phyloP scores from a whole-genome alignment of 805 yeast species.

The Nakazawaea wyomingensis region DNA sequence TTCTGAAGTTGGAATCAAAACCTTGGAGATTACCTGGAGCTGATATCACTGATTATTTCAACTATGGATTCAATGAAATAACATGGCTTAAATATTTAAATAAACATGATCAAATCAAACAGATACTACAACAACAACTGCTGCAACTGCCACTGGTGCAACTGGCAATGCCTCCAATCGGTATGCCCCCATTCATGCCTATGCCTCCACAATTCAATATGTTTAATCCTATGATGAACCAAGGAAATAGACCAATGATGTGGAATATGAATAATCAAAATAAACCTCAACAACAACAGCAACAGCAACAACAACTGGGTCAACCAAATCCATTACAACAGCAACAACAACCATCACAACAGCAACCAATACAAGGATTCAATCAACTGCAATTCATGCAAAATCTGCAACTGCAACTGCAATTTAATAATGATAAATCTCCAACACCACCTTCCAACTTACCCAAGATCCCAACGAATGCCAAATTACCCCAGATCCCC shows the following conservation, averaged over 20 bases:
- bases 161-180: slow-evolving; percentile 13
- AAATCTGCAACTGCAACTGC: neutral
- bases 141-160: slow-evolving; percentile 16
- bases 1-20: slow-evolving; percentile 81
- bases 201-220: slow-evolving; percentile 13
- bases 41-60: slow-evolving; percentile 89
- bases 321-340: slow-evolving; percentile 2
- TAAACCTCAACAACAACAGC: slow-evolving; percentile 4
- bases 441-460: slow-evolving; percentile 18
- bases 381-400: neutral
- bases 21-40: slow-evolving; percentile 99
- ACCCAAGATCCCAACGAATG: slow-evolving; percentile 23
- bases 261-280: slow-evolving; percentile 9
- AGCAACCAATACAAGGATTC: slow-evolving; percentile 1
- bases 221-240: slow-evolving; percentile 14
- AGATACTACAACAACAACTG: slow-evolving; percentile 23
- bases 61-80: slow-evolving; percentile 93
- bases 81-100: slow-evolving; percentile 93
- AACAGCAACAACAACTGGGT: slow-evolving; percentile 2
- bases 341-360: slow-evolving; percentile 2
- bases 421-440: slow-evolving; percentile 13
- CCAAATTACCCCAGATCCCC: slow-evolving; percentile 19
- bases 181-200: slow-evolving; percentile 14
- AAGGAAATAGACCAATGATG: slow-evolving; percentile 5
- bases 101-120: slow-evolving; percentile 77